Percentiles rank a stretch among this genome's conserved stretches.
These are phyloP conservation scores for Penicillium mononematosum DNA, from an alignment of 495 filamentous ascomycete genomes.

Conservation along the genomic window DNA sequence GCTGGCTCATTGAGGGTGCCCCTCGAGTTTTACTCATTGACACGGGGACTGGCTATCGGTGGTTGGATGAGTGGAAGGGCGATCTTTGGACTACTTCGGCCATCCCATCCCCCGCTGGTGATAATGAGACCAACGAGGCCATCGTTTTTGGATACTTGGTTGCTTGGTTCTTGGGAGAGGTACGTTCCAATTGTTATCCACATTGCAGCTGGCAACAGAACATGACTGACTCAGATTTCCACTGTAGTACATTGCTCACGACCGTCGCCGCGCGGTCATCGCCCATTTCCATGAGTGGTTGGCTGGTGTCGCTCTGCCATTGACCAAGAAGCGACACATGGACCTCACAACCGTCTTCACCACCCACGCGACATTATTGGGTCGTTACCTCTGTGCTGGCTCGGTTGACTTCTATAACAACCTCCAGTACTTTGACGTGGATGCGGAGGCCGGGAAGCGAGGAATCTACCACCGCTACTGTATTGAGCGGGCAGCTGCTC, in stretches of 20 bases:
- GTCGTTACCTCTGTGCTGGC: constrained; percentile 93
- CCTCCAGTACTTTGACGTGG: constrained; percentile 93
- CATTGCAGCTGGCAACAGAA: background rate
- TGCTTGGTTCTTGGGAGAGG: constrained; percentile 97
- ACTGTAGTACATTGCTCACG: constrained; percentile 82
- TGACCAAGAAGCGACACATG: constrained; percentile 89
- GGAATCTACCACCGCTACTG: constrained; percentile 99
- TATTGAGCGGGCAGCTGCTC: constrained; percentile 90
- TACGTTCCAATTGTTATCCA: constrained; percentile 35
- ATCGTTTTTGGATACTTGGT: constrained; percentile 97
- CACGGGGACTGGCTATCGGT: constrained; percentile 86
- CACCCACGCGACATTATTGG: constrained; percentile 91
- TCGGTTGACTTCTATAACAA: constrained; percentile 99
- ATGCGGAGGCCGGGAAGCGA: constrained; percentile 94
- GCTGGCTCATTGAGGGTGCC: constrained; percentile 97
- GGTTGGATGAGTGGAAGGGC: constrained; percentile 94
- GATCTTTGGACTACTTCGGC: constrained; percentile 93
- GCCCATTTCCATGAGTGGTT: constrained; percentile 99
- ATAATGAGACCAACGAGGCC: constrained; percentile 95
- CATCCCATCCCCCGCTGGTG: constrained; percentile 85
- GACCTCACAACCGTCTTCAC: constrained; percentile 99
- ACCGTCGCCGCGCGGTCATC: constrained; percentile 84
- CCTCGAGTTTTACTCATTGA: constrained; percentile 93
- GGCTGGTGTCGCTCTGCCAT: constrained; percentile 89
- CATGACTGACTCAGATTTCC: background rate